Conservation (phyloP, 176 grass and related monocot genomes). For the Eragrostis nindensis region DNA sequence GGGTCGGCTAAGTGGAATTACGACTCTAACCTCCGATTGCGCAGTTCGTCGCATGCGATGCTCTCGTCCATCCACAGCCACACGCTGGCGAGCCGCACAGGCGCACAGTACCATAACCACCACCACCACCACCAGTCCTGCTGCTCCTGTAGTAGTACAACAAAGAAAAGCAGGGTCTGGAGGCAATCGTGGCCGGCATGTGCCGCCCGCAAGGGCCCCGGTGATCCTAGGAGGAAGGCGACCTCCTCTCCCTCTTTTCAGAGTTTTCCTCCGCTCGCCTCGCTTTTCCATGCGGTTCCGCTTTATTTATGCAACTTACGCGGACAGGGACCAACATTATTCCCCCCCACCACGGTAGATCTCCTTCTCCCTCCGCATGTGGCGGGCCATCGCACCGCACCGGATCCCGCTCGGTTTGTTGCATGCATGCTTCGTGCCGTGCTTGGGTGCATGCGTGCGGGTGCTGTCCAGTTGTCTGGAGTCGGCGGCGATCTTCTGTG, state of each 20-base stretch:
- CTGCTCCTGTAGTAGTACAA: background rate
- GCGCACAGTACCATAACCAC: background rate
- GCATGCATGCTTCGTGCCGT: background rate
- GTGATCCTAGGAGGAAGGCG: slow-evolving; percentile 7
- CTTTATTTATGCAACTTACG: slow-evolving; percentile 3
- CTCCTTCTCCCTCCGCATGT: slow-evolving; percentile 19
- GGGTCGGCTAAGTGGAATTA: background rate
- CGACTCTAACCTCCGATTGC: background rate
- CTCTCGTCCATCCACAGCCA: background rate
- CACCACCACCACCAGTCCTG: background rate
- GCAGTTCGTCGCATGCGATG: background rate
- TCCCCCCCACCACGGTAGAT: slow-evolving; percentile 24
- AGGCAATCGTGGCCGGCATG: background rate
- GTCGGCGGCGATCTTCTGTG: background rate
- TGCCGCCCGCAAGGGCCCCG: background rate
- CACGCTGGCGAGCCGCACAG: background rate
- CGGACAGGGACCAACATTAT: slow-evolving; percentile 27
- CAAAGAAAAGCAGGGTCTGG: background rate
- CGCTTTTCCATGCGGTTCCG: background rate
- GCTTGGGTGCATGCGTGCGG: background rate
- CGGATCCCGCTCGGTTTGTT: slow-evolving; percentile 19
- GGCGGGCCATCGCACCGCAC: slow-evolving; percentile 18
- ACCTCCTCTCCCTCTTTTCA: slow-evolving; percentile 4
- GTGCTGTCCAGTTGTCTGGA: background rate
- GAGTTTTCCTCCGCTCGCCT: background rate